Percentiles rank a stretch among this genome's conserved stretches.
These are phyloP conservation scores for Chiua sp. DNA, from an alignment of 1,284 basidiomycete species.

Conservation along the genomic window DNA sequence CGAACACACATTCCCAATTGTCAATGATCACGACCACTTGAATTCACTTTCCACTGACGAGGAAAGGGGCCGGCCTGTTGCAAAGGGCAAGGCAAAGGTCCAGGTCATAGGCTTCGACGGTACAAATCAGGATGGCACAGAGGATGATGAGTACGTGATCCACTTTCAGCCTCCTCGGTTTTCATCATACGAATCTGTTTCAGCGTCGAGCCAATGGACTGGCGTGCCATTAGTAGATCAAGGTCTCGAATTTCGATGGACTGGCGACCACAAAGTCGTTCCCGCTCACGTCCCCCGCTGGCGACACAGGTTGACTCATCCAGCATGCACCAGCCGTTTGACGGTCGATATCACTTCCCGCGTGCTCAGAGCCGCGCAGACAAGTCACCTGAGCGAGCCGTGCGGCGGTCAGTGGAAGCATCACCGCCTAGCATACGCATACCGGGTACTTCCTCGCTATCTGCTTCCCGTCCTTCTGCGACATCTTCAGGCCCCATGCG, in stretches of 20 bases:
- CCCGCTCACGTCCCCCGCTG: conserved; percentile 69
- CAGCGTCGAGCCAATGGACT: conserved; percentile 83
- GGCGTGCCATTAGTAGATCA: conserved; percentile 91
- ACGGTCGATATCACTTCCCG: conserved; percentile 51
- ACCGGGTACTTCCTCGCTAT: conserved; percentile 51
- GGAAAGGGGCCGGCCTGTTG: conserved; percentile 70
- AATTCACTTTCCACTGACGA: conserved; percentile 35
- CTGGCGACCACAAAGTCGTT: conserved; percentile 78
- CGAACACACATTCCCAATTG: conserved; percentile 27
- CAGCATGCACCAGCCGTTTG: conserved; percentile 44
- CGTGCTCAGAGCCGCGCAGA: conserved; percentile 20
- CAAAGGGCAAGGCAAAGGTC: conserved; percentile 78
- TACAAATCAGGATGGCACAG: conserved; percentile 66
- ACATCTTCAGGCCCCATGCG: conserved; percentile 40
- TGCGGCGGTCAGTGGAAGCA: conserved; percentile 28
- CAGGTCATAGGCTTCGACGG: conserved; percentile 82
- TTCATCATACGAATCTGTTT: conserved; percentile 27
- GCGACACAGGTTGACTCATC: conserved; percentile 52
- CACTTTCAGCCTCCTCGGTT: conserved; percentile 30
- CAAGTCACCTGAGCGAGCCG: conserved; percentile 36
- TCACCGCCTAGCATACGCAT: conserved; percentile 55
- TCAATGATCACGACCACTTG: conserved; percentile 9
- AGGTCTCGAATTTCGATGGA: conserved; percentile 92
- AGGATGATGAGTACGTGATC: conserved; percentile 76
- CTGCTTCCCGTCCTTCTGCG: conserved; percentile 57